Conservation (phyloP, 2,329 filamentous ascomycete genomes). For the Alternaria panax region DNA sequence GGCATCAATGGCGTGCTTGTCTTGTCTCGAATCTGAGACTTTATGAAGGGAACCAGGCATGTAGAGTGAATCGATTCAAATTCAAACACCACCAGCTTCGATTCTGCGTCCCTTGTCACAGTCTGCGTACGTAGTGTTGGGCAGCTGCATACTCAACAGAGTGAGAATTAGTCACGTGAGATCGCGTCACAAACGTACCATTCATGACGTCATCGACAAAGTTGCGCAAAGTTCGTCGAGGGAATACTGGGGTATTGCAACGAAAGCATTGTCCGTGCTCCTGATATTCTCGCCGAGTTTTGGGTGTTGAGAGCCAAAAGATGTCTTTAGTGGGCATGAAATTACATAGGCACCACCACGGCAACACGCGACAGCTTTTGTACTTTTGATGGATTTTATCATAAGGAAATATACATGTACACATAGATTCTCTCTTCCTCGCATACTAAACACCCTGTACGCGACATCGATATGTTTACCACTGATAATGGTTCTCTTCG, state of each 20-base stretch:
- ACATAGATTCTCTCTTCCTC: neutral
- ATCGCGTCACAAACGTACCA: conserved; percentile 6
- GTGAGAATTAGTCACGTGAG: conserved; percentile 11
- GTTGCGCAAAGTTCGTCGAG: too few species aligned
- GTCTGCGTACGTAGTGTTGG: neutral
- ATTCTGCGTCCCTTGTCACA: neutral
- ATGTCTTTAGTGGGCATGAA: neutral
- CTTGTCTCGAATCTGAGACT: conserved; percentile 35
- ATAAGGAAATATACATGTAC: neutral
- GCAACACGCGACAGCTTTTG: neutral
- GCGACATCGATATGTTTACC: neutral
- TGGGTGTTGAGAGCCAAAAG: neutral
- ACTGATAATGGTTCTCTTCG: neutral
- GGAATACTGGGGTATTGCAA: neutral
- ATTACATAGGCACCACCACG: neutral
- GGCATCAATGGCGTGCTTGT: conserved; percentile 35
- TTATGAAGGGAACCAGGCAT: conserved; percentile 37
- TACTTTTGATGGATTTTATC: neutral
- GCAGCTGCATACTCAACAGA: neutral
- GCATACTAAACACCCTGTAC: neutral
- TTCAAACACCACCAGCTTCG: conserved; percentile 27
- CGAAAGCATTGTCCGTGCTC: too few species aligned
- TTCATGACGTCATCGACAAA: conserved; percentile 6
- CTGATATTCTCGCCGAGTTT: too few species aligned
- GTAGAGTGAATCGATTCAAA: conserved; percentile 48